Evolutionary conservation across 352 stramenopile species (phyloP), one percentile per base, ranked within the genome.

Genomic region (Plasmopara muralis): DNA sequence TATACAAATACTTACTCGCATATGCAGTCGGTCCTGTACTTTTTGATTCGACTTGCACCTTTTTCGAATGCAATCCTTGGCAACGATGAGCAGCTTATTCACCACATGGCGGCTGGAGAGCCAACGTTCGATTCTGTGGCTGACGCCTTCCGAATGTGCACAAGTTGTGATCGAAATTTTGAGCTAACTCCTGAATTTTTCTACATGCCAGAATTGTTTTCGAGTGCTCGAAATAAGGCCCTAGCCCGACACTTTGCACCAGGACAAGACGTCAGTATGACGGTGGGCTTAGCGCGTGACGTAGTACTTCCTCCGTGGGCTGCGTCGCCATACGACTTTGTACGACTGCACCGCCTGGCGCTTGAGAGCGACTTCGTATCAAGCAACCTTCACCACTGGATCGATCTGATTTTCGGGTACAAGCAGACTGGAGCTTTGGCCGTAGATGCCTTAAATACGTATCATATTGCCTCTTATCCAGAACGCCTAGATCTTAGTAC

Each of bases 301-400:
- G 93, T 99, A 9, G 73, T 65, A 30, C 74, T 99, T 41, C 97
- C 97, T 16, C 88, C 85, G 18, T 99, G 97, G 97, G 96, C 96
- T 8, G 87, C 92, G 6, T 96, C 92, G 20, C 59, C 93, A 9
- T 89, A 98, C 54, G 82, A 97, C 43, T 99, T 99, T 60, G 91
- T 99, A 18, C 83, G 87, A 16, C 85, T 98, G 43, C 96, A 96
- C 66, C 89, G 92, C 9, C 59, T 97, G 49, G 95, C 97, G 9
- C 83, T 99, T 20, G 97, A 99, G 70, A 98, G 91, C 65, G 96
- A 99, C 41, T 96, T 96, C 60, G 97, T 99, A 1, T 99, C 95
- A 37, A 85, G 72, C 50, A 86, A 98, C 57, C 80, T 99, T 15
- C 96, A 99, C 66, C 72, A 93, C 66, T 99, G 97, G 97, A 97